phyloP scores from a whole-genome alignment of 2,329 filamentous ascomycete genomes.

The Zelopaecilomyces penicillatus region DNA sequence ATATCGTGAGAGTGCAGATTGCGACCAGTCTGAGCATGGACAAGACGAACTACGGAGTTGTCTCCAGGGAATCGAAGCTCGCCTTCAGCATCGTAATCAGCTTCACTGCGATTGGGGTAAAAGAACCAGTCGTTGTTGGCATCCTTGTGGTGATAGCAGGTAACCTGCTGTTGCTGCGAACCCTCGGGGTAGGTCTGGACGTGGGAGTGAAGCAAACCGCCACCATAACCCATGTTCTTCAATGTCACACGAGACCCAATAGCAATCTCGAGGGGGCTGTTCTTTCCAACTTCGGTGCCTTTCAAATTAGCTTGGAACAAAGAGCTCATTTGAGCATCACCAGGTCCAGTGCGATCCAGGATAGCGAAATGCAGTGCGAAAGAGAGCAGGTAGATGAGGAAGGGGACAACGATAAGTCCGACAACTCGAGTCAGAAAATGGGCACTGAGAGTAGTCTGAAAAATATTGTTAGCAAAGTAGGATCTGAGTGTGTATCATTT shows the following conservation, averaged over 20 bases:
- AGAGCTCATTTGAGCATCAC: slow-evolving; percentile 99
- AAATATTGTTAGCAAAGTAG: background rate
- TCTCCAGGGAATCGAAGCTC: slow-evolving; percentile 67
- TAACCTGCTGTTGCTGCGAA: slow-evolving; percentile 90
- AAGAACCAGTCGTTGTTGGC: slow-evolving; percentile 99
- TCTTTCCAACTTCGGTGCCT: slow-evolving; percentile 87
- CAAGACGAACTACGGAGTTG: slow-evolving; percentile 70
- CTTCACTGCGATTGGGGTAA: slow-evolving; percentile 78
- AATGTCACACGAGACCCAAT: slow-evolving; percentile 82
- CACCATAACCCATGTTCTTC: slow-evolving; percentile 99
- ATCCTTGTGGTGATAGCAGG: slow-evolving; percentile 99
- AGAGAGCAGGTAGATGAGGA: slow-evolving; percentile 89
- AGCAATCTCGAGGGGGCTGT: slow-evolving; percentile 88
- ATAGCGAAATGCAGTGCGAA: slow-evolving; percentile 94
- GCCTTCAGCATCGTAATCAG: slow-evolving; percentile 63
- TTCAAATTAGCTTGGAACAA: slow-evolving; percentile 95
- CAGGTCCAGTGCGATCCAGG: slow-evolving; percentile 85
- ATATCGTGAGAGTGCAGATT: slow-evolving; percentile 95
- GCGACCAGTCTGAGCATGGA: slow-evolving; percentile 91
- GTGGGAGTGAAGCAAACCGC: slow-evolving; percentile 91
- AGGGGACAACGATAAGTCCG: slow-evolving; percentile 79
- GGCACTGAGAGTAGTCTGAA: slow-evolving; percentile 54
- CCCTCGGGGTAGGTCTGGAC: slow-evolving; percentile 94
- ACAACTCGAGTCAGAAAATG: slow-evolving; percentile 75
- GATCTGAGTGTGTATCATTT: slow-evolving; percentile 9